Conservation (phyloP, 768 basidiomycete species). For the Coprinopsis marcescibilis region DNA sequence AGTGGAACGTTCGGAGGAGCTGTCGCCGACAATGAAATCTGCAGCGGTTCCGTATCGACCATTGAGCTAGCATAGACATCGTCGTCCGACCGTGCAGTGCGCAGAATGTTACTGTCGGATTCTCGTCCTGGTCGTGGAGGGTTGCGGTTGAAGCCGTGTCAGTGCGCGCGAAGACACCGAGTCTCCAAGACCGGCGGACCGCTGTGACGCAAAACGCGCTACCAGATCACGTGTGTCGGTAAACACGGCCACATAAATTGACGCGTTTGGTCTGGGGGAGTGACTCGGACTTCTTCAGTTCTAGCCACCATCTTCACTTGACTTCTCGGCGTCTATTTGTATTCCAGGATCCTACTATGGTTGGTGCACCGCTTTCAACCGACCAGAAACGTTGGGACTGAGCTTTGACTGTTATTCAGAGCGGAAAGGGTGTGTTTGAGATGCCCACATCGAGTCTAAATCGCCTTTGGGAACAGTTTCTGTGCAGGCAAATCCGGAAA, state of each 20-base stretch:
- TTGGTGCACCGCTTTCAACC: not conserved
- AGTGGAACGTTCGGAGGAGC: not conserved
- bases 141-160: no score
- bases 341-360: not conserved
- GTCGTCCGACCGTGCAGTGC: no score
- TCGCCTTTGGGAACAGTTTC: not conserved
- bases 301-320: not conserved
- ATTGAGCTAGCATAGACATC: not conserved
- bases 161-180: not conserved
- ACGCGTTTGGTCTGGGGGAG: not conserved
- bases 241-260: slow-evolving; percentile 3
- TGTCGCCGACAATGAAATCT: not conserved
- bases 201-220: not conserved
- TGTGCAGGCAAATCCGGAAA: not conserved
- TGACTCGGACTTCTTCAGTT: not conserved
- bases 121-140: not conserved
- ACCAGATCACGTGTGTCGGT: not conserved
- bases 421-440: slow-evolving; percentile 1
- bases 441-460: not conserved
- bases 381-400: not conserved
- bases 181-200: not conserved
- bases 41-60: not conserved
- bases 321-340: not conserved
- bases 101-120: no score
- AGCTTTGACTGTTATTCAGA: not conserved